Conservation (phyloP, 2,329 filamentous ascomycete species). For the Calonectria multiphialidica region DNA sequence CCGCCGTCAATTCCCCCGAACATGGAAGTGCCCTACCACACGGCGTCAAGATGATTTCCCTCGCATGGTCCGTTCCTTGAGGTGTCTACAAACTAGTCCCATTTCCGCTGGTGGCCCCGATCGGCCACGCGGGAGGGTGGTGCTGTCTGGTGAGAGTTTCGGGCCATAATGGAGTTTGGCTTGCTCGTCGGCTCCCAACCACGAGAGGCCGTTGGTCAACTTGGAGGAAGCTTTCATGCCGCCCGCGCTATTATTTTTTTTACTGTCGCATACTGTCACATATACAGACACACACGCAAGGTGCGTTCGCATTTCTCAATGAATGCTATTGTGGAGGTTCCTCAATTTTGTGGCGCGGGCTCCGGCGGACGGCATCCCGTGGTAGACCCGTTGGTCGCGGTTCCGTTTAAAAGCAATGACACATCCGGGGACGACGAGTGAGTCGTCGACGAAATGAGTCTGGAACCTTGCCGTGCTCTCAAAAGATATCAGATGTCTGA, state of each 20-base stretch:
- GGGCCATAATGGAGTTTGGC: not conserved
- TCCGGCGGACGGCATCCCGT: not conserved
- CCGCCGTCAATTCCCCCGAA: not conserved
- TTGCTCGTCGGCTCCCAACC: not conserved
- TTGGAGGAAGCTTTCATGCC: slow-evolving; percentile 22
- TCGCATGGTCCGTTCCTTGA: slow-evolving; percentile 16
- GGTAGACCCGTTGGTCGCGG: not conserved
- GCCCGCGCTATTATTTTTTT: slow-evolving; percentile 9
- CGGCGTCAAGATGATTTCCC: slow-evolving; percentile 12
- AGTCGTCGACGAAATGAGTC: slow-evolving; percentile 18
- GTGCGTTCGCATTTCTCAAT: not conserved
- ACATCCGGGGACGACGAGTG: slow-evolving; percentile 12
- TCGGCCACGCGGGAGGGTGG: slow-evolving; percentile 24
- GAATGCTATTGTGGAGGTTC: not conserved
- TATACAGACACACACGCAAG: not conserved
- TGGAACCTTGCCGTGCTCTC: not conserved
- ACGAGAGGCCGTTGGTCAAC: slow-evolving; percentile 19
- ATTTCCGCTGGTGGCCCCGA: slow-evolving; percentile 17
- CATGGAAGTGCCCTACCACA: slow-evolving; percentile 1
- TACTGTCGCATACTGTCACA: not conserved
- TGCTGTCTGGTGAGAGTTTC: slow-evolving; percentile 13
- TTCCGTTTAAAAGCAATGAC: not conserved
- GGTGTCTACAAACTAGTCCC: slow-evolving; percentile 12
- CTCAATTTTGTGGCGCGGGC: slow-evolving; percentile 1
- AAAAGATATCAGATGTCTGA: slow-evolving; percentile 22